These are phyloP conservation scores for Cytospora mali DNA, from an alignment of 2,329 filamentous ascomycete genomes.

Conservation along the genomic window DNA sequence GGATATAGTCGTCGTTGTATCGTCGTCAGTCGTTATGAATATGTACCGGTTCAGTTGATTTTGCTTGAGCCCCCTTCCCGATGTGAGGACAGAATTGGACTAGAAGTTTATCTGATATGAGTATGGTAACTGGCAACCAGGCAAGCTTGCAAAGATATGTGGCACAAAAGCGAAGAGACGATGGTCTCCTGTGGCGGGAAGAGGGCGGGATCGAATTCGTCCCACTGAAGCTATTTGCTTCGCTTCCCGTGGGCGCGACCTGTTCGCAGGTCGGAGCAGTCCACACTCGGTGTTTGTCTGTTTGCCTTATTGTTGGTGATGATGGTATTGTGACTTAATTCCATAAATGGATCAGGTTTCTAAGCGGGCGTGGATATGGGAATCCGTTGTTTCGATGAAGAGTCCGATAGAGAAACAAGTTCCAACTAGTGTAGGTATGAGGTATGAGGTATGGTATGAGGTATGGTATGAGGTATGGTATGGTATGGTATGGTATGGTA, in stretches of 20 bases:
- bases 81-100: constrained; percentile 17
- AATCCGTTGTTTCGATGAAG: constrained; percentile 23
- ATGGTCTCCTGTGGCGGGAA: constrained; percentile 16
- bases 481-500: no score
- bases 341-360: constrained; percentile 3
- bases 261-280: constrained; percentile 23
- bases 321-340: constrained; percentile 5
- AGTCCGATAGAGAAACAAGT: constrained; percentile 20
- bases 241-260: constrained; percentile 28
- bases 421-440: constrained; percentile 17
- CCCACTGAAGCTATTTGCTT: constrained; percentile 28
- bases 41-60: neutral
- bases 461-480: no score
- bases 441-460: no score
- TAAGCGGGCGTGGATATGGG: constrained; percentile 7
- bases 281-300: constrained; percentile 13
- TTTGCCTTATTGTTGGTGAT: constrained; percentile 19
- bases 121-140: constrained; percentile 11
- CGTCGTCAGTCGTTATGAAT: neutral
- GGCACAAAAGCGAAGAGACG: constrained; percentile 16
- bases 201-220: constrained; percentile 25
- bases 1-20: neutral
- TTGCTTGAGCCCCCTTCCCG: constrained; percentile 20
- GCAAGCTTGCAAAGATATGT: constrained; percentile 13
- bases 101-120: constrained; percentile 19